Evolutionary conservation across 257 asterid genomes (phyloP).

Genomic region (Nemophila menziesii): DNA sequence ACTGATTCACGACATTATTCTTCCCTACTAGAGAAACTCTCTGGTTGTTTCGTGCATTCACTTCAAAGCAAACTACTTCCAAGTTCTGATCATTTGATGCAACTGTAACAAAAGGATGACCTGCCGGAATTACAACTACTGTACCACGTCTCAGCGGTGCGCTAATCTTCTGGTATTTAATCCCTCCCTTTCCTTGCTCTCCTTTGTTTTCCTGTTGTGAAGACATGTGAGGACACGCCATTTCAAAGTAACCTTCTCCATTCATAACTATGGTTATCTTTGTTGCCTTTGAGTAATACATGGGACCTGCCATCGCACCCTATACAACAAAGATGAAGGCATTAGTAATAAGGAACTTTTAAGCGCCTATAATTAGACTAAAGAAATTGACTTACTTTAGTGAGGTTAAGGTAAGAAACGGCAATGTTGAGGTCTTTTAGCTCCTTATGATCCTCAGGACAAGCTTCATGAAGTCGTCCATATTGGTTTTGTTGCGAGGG

Average conservation of each 20-base stretch:
- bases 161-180: conserved; percentile 14
- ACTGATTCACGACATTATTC: too few species aligned
- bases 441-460: too few species aligned
- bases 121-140: conserved; percentile 27
- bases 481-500: too few species aligned
- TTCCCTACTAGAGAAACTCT: conserved; percentile 33
- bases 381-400: too few species aligned
- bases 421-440: too few species aligned
- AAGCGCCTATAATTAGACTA: too few species aligned
- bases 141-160: conserved; percentile 25
- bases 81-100: conserved; percentile 25
- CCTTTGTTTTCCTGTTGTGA: conserved; percentile 11
- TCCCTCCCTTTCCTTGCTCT: conserved; percentile 1
- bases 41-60: conserved; percentile 19
- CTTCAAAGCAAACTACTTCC: conserved; percentile 26
- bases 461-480: too few species aligned
- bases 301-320: conserved; percentile 43
- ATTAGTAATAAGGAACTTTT: too few species aligned
- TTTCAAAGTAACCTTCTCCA: conserved; percentile 31
- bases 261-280: conserved; percentile 17
- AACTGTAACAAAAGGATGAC: conserved; percentile 27
- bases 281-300: conserved; percentile 31
- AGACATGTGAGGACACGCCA: conserved; percentile 38
- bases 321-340: neutral
- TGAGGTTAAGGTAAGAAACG: too few species aligned